phyloP scores from a whole-genome alignment of 768 basidiomycete species.

The Rubroboletus satanas region DNA sequence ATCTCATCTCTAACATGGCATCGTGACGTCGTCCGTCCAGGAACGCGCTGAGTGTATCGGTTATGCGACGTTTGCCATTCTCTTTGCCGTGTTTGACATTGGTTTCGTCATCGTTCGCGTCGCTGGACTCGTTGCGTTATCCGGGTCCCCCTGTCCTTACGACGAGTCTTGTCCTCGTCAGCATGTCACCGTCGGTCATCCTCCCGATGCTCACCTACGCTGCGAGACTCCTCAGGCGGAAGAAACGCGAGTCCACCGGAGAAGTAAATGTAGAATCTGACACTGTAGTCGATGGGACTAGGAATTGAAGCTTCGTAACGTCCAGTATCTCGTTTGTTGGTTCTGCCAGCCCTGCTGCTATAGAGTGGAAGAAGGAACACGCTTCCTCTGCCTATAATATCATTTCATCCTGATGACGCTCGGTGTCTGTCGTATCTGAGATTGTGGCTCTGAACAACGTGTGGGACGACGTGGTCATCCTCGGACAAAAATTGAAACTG shows the following conservation, averaged over 20 bases:
- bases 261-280: slow-evolving; percentile 4
- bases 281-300: background rate
- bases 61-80: slow-evolving; percentile 11
- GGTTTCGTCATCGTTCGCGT: slow-evolving; percentile 19
- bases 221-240: background rate
- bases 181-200: slow-evolving; percentile 4
- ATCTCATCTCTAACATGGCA: background rate
- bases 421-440: background rate
- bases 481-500: background rate
- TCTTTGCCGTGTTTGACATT: slow-evolving; percentile 19
- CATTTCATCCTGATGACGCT: background rate
- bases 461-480: background rate
- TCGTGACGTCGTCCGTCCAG: background rate
- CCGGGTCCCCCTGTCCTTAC: slow-evolving; percentile 10
- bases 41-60: slow-evolving; percentile 14
- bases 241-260: background rate
- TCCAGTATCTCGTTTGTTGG: background rate
- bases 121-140: slow-evolving; percentile 9
- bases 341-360: background rate
- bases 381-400: background rate
- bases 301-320: background rate
- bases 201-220: slow-evolving; percentile 1
- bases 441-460: background rate
- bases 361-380: background rate
- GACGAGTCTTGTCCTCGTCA: slow-evolving; percentile 8